A percentile compares a stretch with the other conserved stretches of the same genome.
These are phyloP conservation scores for Beauveria sp. DNA, from an alignment of 2,329 filamentous ascomycete genomes.

Conservation along the genomic window DNA sequence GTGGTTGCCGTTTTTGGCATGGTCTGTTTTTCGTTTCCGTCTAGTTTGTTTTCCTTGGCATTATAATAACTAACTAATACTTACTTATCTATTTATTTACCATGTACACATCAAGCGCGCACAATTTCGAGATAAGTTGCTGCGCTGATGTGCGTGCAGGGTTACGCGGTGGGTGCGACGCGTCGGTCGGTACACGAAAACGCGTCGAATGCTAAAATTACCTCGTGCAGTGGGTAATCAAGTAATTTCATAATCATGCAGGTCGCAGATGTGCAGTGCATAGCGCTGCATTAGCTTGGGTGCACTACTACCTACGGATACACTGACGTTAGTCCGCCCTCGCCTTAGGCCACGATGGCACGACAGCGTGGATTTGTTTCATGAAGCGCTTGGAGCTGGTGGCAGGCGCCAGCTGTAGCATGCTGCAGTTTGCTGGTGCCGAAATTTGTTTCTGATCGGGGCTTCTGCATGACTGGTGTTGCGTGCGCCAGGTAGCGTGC, in stretches of 20 bases:
- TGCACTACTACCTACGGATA: no score
- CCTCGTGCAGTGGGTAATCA: background rate
- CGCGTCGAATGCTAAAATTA: conserved; percentile 7
- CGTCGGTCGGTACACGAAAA: background rate
- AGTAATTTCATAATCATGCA: conserved; percentile 5
- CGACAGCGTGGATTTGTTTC: background rate
- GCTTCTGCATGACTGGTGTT: background rate
- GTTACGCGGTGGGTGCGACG: background rate
- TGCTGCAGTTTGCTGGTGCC: background rate
- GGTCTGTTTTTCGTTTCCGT: no score
- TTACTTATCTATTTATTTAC: no score
- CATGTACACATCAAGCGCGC: no score
- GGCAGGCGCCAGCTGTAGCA: background rate
- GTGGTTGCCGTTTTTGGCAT: no score
- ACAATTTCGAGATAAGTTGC: background rate
- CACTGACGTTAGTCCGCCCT: background rate
- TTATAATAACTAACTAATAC: no score
- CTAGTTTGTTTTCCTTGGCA: no score
- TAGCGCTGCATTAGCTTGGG: background rate
- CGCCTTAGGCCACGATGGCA: background rate
- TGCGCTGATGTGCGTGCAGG: background rate
- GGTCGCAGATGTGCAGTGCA: conserved; percentile 1
- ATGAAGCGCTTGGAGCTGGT: background rate
- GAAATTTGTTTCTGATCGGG: background rate
- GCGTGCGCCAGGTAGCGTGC: background rate